Base-by-base conservation (phyloP, 495 filamentous ascomycete genomes). In the Trichocladium antarcticum region DNA sequence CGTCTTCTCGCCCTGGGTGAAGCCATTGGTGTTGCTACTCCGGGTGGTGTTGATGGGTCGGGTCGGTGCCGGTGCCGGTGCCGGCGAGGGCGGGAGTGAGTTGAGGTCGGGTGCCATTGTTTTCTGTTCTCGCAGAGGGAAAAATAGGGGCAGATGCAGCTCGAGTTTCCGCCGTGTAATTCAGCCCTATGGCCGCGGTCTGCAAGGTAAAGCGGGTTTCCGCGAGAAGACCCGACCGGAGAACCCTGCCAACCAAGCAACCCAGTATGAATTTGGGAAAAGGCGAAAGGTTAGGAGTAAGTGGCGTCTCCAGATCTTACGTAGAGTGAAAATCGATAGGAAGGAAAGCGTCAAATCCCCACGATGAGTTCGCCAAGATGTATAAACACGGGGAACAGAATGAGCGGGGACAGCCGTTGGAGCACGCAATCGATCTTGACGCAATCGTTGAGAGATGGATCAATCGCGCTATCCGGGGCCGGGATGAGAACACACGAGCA, bases 71-170 rank as follows among this genome's bases (percentile, higher is more conserved):
- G 19, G 44, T 48, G n/a, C n/a, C n/a, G n/a, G n/a, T 19, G 49
- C 41, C 17, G 60, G 64, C 5, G 71, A 71, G 40, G 57, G 58
- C 29, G 70, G 65, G 31, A 77, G 61, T 1, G 74, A 72, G 62
- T 76, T 74, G 52, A 77, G 65, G 64, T 77, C 75, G 7, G 75
- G 74, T 49, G 75, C 64, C 75, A 78, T 78, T 37, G 43, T 49
- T 27, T 27, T 27, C 24, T n/a, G 6, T 37, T 15, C 14, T 31
- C 21, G 9, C 14, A 6, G 44, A 15, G 3, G 1, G 5, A 35
- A 21, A 3, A 37, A 35, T 15, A 8, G 28, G n/a, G 37, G 37
- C 16, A n/a, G n/a, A n/a, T n/a, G n/a, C n/a, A n/a, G n/a, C n/a
- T n/a, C 34, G 39, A 45, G 40, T 37, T 41, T 50, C 43, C 17